These are phyloP conservation scores for Blastobotrys elegans DNA, from an alignment of 1,139 yeast species.

Conservation along the genomic window DNA sequence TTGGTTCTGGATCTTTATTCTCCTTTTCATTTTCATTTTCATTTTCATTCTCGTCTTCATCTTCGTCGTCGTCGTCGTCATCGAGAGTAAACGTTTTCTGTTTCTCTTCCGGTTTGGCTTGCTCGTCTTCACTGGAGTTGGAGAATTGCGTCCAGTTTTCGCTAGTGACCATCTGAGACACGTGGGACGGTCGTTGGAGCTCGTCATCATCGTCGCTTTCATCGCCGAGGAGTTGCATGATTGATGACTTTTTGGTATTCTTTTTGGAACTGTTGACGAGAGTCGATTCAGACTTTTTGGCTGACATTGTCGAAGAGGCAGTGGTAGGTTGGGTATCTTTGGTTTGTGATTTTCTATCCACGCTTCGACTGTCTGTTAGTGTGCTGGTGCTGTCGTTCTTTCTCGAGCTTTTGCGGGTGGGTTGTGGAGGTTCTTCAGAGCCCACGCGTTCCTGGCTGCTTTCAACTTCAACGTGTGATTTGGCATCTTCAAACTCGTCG, in stretches of 20 bases:
- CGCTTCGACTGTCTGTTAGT: not conserved
- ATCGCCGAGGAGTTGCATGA: conserved; percentile 3
- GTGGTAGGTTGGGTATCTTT: not conserved
- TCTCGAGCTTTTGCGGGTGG: not conserved
- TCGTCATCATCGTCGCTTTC: conserved; percentile 3
- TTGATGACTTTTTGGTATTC: not conserved
- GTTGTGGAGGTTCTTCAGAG: not conserved
- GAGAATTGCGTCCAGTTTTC: conserved; percentile 13
- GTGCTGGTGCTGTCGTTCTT: not conserved
- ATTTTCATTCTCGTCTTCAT: conserved; percentile 1
- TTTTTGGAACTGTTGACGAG: not conserved
- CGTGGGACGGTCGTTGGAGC: conserved; percentile 4
- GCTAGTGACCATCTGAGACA: conserved; percentile 9
- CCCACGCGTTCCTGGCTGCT: not conserved
- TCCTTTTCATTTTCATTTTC: conserved; percentile 2
- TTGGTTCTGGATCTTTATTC: not conserved
- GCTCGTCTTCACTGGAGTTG: conserved; percentile 9
- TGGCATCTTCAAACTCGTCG: conserved; percentile 5
- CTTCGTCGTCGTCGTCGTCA: conserved; percentile 3
- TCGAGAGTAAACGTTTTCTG: conserved; percentile 12
- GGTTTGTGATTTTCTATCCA: not conserved
- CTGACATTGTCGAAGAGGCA: not conserved
- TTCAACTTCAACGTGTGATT: not conserved
- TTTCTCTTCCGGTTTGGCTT: not conserved
- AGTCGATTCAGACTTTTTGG: not conserved